Percentiles rank a stretch among this genome's conserved stretches.
These are phyloP conservation scores for Rhizoclosmatium sp. DNA, from an alignment of 192 early-diverging fungal species.

Conservation along the genomic window DNA sequence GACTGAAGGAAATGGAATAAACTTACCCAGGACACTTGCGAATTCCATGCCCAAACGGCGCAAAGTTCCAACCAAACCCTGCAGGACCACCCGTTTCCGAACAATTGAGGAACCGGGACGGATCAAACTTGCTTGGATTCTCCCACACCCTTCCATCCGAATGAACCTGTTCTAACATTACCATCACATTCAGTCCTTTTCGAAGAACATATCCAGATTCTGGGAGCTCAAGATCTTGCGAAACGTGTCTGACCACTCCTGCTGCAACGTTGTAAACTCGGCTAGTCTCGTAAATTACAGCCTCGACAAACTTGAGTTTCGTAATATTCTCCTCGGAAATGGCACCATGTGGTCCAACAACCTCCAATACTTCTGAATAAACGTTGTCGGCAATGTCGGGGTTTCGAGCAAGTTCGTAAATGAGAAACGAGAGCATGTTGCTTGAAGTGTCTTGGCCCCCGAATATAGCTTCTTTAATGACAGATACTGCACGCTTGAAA, in stretches of 20 bases:
- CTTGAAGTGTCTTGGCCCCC: background rate
- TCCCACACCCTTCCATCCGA: background rate
- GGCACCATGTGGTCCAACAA: background rate
- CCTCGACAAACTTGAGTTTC: background rate
- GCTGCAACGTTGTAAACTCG: background rate
- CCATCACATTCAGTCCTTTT: background rate
- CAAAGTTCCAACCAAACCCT: background rate
- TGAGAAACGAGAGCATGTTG: background rate
- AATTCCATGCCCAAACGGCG: conserved; percentile 7
- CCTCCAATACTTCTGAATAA: background rate
- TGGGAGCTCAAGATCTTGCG: background rate
- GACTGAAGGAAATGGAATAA: too few species aligned
- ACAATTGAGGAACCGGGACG: background rate
- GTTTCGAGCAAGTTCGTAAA: background rate
- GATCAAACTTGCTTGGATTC: conserved; percentile 1
- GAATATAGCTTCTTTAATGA: background rate
- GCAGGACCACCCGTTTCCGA: background rate
- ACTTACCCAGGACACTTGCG: background rate
- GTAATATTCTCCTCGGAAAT: background rate
- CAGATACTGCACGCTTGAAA: background rate
- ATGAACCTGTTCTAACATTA: background rate
- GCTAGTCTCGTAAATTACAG: conserved; percentile 2
- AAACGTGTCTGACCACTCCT: background rate
- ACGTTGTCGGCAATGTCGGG: background rate
- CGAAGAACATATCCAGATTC: background rate